Percentiles rank a stretch among this genome's conserved stretches.
These are phyloP conservation scores for Plantago rigida DNA, from an alignment of 305 asterid species.

Conservation along the genomic window DNA sequence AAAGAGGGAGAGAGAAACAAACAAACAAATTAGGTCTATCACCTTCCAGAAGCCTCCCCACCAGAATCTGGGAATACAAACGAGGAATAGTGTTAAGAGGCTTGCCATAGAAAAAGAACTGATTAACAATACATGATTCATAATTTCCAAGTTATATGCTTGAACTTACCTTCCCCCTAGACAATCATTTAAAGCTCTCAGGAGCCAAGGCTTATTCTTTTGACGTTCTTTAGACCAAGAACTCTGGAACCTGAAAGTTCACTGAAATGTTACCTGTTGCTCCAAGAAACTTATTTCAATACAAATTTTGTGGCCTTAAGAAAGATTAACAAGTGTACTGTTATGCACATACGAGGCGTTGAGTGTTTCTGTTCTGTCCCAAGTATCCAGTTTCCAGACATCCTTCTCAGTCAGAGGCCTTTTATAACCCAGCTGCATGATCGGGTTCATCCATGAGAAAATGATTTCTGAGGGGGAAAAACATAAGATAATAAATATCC, in stretches of 20 bases:
- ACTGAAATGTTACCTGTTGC: conserved; percentile 16
- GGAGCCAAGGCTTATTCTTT: conserved; percentile 82
- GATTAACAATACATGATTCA: not conserved
- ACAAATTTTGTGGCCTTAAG: not conserved
- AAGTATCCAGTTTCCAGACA: conserved; percentile 82
- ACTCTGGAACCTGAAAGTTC: conserved; percentile 59
- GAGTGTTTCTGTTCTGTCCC: conserved; percentile 80
- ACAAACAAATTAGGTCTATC: conserved; percentile 23
- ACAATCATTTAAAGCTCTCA: conserved; percentile 75
- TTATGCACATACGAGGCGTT: conserved; percentile 45
- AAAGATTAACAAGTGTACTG: not conserved
- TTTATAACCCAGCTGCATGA: conserved; percentile 69
- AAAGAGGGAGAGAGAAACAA: not conserved
- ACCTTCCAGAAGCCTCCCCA: conserved; percentile 99
- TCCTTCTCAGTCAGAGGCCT: conserved; percentile 86
- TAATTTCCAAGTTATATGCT: conserved; percentile 23
- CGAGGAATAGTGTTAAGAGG: conserved; percentile 22
- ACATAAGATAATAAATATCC: conserved; percentile 12
- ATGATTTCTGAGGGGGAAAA: conserved; percentile 39
- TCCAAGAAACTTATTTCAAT: conserved; percentile 7
- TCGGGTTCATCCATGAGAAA: conserved; percentile 72
- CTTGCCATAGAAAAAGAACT: conserved; percentile 8
- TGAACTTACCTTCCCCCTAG: conserved; percentile 80
- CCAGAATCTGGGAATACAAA: conserved; percentile 68
- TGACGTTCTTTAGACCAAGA: conserved; percentile 72